Base-by-base conservation (phyloP, 2,329 filamentous ascomycete species). In the Aspergillus floridensis region DNA sequence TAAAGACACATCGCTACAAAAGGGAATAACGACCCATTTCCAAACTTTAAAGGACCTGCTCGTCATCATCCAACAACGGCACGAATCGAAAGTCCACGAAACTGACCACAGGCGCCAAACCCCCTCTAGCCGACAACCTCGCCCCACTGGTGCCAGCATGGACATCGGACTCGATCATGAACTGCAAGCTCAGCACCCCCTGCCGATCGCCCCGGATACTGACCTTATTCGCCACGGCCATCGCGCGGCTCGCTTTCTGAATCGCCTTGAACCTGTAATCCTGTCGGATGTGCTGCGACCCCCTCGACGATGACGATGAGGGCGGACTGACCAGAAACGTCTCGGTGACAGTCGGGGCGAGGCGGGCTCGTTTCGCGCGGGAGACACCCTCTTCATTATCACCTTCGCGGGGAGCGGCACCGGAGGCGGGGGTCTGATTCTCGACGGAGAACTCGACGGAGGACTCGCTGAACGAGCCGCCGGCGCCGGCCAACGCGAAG, bases 101-200 rank as follows among this genome's bases (percentile, higher is more conserved):
- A 53, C 74, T 76, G n/a, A 77, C 74, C 49, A 72, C 73, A 5
- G 70, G 70, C 49, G 62, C 64, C 21, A 59, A 56, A 14, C 59
- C 60, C 12, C 66, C 64, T 44, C 64, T 67, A 24, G 66, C 61
- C 29, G 60, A 29, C 16, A 44, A 44, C 49, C 64, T 65, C n/a
- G 52, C 44, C 31, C 61, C 65, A 50, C 69, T 65, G 26, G 2
- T 10, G 21, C 65, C 59, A 16, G 61, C 60, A 48, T 84, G 83
- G 6, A 84, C 84, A 62, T 95, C 91, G 47, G 93, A 82, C 72
- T 97, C 92, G 16, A 99, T 88, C 89, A 99, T 95, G 70, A 98
- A 97, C 72, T 99, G 95, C 73, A 98, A 78, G 75, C 91, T 97
- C 64, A 99, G 76, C 31, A 99, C 93, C 0, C 95, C 93, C 72